Conservation (phyloP, 371 early-diverging fungal species). For the Capniomyces stellatus region DNA sequence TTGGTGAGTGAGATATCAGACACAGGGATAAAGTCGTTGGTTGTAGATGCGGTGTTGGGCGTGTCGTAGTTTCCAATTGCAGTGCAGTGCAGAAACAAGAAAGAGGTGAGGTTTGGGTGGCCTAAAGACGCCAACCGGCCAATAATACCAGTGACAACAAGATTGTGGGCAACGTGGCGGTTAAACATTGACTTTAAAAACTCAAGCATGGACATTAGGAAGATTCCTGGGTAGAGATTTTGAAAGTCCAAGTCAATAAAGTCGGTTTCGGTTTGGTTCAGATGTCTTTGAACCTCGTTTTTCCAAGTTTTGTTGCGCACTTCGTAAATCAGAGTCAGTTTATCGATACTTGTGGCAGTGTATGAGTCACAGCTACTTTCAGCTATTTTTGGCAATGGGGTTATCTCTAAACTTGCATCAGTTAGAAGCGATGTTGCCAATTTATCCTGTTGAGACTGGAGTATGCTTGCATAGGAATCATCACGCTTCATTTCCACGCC, state of each 20-base stretch:
- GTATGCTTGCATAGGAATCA: not conserved
- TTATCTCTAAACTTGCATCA: not conserved
- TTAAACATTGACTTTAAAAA: constrained; percentile 8
- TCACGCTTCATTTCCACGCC: not conserved
- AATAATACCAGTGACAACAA: constrained; percentile 19
- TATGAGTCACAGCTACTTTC: not conserved
- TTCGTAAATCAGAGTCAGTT: not conserved
- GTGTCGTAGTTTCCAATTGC: not conserved
- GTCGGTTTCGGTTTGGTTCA: not conserved
- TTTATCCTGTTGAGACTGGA: not conserved
- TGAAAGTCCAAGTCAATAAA: not conserved
- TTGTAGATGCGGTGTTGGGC: not conserved
- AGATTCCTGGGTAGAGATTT: constrained; percentile 15
- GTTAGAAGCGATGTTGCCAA: not conserved
- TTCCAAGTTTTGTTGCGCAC: not conserved
- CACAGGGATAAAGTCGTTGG: not conserved
- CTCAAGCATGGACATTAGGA: constrained; percentile 11
- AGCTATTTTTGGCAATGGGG: not conserved
- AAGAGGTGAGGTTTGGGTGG: constrained; percentile 12
- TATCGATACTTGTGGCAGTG: not conserved
- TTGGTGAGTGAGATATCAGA: not conserved
- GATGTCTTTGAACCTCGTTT: not conserved
- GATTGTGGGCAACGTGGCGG: constrained; percentile 21
- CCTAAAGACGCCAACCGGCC: constrained; percentile 10
- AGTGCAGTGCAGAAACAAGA: constrained; percentile 14